phyloP scores from a whole-genome alignment of 805 yeast genomes.

The Saccharomycopsis selenospora region DNA sequence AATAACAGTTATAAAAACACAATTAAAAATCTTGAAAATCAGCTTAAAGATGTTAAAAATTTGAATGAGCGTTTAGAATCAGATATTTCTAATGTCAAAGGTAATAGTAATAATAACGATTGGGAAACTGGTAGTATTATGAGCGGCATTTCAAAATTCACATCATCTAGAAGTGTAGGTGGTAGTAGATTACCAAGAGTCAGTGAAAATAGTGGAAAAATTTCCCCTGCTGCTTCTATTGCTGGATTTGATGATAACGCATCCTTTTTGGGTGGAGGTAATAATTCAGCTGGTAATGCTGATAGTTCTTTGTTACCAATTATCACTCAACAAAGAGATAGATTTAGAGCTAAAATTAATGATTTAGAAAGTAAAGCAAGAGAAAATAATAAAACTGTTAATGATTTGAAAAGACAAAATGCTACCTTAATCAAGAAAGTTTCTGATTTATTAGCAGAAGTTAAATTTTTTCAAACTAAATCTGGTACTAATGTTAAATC shows the following conservation, averaged over 20 bases:
- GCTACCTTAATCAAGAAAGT: constrained; percentile 64
- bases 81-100: constrained; percentile 58
- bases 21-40: constrained; percentile 30
- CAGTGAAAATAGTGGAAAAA: constrained; percentile 30
- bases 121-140: constrained; percentile 62
- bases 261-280: constrained; percentile 7
- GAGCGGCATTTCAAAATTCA: constrained; percentile 45
- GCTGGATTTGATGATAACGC: constrained; percentile 23
- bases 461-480: constrained; percentile 56
- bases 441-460: constrained; percentile 69
- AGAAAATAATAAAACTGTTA: constrained; percentile 44
- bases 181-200: constrained; percentile 32
- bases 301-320: constrained; percentile 60
- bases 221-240: constrained; percentile 32
- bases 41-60: constrained; percentile 36
- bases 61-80: constrained; percentile 61
- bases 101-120: constrained; percentile 35
- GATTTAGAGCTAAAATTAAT: constrained; percentile 75
- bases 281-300: constrained; percentile 22
- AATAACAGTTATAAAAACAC: constrained; percentile 36
- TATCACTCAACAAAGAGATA: constrained; percentile 89
- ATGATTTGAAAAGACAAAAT: constrained; percentile 59
- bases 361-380: constrained; percentile 80
- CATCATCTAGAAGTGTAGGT: constrained; percentile 30
- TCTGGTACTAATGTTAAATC: constrained; percentile 15